Evolutionary conservation across 805 yeast genomes (phyloP), one percentile per base, ranked within the genome.

Genomic region (Candida argentea): DNA sequence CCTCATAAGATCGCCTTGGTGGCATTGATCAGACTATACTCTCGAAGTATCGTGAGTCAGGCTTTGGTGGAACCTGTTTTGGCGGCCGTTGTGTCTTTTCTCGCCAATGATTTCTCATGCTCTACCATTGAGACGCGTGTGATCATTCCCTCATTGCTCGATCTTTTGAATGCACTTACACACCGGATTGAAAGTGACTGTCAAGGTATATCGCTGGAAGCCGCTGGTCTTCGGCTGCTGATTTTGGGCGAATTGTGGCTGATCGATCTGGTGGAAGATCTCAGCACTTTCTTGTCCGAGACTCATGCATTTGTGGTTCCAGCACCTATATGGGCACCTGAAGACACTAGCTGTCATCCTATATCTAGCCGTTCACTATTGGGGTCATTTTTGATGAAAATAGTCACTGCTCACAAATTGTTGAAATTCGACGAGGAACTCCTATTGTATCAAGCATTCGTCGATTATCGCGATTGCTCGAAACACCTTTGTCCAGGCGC

Each of bases 1-100:
- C 74, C 82, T 1, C 64, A 70, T 31, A 73, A 70, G 37, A 48
- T 76, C 0, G 69, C 75, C 2, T 38, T 74, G 1, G 39, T 74
- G 6, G 48, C 65, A 3, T 41, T 76, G 9, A 57, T 74, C 4
- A 59, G 60, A 10, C 65, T 66, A 0, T 69, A 70, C 38, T 33
- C 40, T 25, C 6, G 20, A 5, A 26, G 34, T 16, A 22, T 24
- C 20, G 28, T 44, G 11, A 37, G 73, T 4, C 37, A 48, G 10
- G 38, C 43, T 13, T 45, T 55, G 16, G 46, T 53, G 14, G 56
- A 65, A 5, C 60, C 67, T 1, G 40, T 65, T 10, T 40, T 71
- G 20, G 39, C 63, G 3, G 44, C 60, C 2, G 37, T 72, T n/a
- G 67, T 69, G 10, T 52, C 55, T 23, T 49, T 64, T 29, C 57